A percentile compares a stretch with the other conserved stretches of the same genome.
Evolutionary conservation across 1,284 basidiomycete genomes (phyloP).

Genomic region (Cryptococcus neoformans): DNA sequence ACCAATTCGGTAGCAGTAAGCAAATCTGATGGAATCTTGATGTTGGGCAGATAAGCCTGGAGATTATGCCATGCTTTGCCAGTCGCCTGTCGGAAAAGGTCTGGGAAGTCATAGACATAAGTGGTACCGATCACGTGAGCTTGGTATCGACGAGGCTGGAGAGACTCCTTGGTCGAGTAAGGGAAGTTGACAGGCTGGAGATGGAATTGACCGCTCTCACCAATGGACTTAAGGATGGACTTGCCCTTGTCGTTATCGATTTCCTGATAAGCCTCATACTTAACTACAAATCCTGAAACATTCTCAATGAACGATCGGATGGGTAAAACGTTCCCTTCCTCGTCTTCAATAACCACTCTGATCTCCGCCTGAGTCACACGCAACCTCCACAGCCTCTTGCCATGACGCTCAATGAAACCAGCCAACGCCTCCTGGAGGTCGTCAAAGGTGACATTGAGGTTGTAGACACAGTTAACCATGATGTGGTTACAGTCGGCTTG

Average conservation of each 20-base stretch:
- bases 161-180: slow-evolving; percentile 97
- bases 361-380: slow-evolving; percentile 98
- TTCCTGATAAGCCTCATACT: slow-evolving; percentile 99
- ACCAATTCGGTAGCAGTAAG: slow-evolving; percentile 85
- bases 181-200: slow-evolving; percentile 87
- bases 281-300: slow-evolving; percentile 97
- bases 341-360: slow-evolving; percentile 88
- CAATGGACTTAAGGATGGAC: slow-evolving; percentile 92
- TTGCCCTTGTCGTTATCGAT: slow-evolving; percentile 93
- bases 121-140: slow-evolving; percentile 99
- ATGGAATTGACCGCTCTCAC: slow-evolving; percentile 82
- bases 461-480: slow-evolving; percentile 98
- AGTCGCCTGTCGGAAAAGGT: slow-evolving; percentile 94
- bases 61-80: slow-evolving; percentile 87
- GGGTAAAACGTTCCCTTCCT: slow-evolving; percentile 86
- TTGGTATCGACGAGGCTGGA: slow-evolving; percentile 98
- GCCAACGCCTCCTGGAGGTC: slow-evolving; percentile 94
- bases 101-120: slow-evolving; percentile 99
- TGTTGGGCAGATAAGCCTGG: slow-evolving; percentile 61
- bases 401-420: slow-evolving; percentile 97
- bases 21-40: slow-evolving; percentile 71
- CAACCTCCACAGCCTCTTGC: slow-evolving; percentile 95
- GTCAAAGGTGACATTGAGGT: slow-evolving; percentile 90
- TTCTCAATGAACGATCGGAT: slow-evolving; percentile 98
- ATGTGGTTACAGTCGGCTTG: slow-evolving; percentile 95